A percentile compares a stretch with the other conserved stretches of the same genome.
These are phyloP conservation scores for Pleurotus ostreatus DNA, from an alignment of 768 basidiomycete genomes.

Conservation along the genomic window DNA sequence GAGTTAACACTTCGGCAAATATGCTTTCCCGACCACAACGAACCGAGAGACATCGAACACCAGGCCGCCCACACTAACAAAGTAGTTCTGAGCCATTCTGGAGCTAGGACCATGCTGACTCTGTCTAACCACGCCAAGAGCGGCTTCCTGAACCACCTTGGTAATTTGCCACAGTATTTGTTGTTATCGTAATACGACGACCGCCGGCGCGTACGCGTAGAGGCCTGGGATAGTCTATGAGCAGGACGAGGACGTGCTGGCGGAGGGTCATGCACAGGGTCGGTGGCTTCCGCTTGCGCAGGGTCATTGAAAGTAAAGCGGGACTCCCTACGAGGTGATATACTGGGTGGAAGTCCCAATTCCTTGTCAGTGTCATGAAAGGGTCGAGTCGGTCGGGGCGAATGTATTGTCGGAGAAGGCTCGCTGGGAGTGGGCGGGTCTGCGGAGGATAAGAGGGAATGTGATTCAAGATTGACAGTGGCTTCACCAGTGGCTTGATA, in stretches of 20 bases:
- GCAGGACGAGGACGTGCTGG: neutral
- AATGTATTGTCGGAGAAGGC: slow-evolving; percentile 9
- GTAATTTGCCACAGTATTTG: slow-evolving; percentile 40
- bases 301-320: slow-evolving; percentile 7
- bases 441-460: slow-evolving; percentile 23
- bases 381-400: neutral
- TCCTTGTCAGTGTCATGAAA: slow-evolving; percentile 2
- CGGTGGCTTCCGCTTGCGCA: slow-evolving; percentile 15
- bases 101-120: slow-evolving; percentile 63
- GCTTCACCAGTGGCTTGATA: slow-evolving; percentile 33
- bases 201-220: slow-evolving; percentile 18
- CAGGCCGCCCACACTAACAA: slow-evolving; percentile 77
- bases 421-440: slow-evolving; percentile 16
- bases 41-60: slow-evolving; percentile 75
- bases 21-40: slow-evolving; percentile 16
- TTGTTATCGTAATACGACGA: slow-evolving; percentile 42
- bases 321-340: slow-evolving; percentile 1
- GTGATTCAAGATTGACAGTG: slow-evolving; percentile 19
- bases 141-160: slow-evolving; percentile 53
- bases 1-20: neutral
- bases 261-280: neutral
- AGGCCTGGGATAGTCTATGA: slow-evolving; percentile 1
- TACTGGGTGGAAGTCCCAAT: slow-evolving; percentile 1
- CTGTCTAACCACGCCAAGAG: slow-evolving; percentile 67
- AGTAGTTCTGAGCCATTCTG: slow-evolving; percentile 76